Conservation (phyloP, 768 basidiomycete species). For the Phlebiopsis flavidoalba region DNA sequence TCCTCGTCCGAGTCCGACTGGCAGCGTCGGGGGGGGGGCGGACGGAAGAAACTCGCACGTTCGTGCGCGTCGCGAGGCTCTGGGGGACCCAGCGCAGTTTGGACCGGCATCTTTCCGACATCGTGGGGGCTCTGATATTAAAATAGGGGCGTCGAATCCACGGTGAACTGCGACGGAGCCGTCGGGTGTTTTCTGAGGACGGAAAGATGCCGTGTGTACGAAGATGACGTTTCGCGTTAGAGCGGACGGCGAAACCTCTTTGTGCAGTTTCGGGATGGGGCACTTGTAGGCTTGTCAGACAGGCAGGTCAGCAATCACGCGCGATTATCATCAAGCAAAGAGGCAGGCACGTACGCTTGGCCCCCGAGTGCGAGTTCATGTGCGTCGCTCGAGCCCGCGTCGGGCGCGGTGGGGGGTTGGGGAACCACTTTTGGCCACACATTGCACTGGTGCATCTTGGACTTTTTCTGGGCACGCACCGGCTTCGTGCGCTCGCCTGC, state of each 20-base stretch:
- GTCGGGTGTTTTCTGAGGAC: constrained; percentile 20
- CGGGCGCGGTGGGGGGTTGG: too few species aligned
- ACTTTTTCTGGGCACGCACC: constrained; percentile 28
- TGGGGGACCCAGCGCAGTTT: constrained; percentile 39
- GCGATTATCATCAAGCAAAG: not conserved
- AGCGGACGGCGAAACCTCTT: constrained; percentile 74
- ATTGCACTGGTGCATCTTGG: constrained; percentile 46
- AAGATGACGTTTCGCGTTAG: constrained; percentile 76
- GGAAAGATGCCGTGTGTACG: constrained; percentile 64
- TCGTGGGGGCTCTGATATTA: constrained; percentile 40
- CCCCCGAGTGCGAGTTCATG: constrained; percentile 49
- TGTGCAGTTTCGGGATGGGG: constrained; percentile 50
- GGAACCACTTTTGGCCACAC: constrained; percentile 42
- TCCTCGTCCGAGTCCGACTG: constrained; percentile 26
- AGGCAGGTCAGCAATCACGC: not conserved
- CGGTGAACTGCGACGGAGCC: constrained; percentile 27
- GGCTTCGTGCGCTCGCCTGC: constrained; percentile 10
- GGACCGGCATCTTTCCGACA: constrained; percentile 28
- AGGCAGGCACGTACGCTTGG: constrained; percentile 36
- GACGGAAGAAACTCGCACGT: constrained; percentile 27
- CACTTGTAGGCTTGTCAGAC: constrained; percentile 39
- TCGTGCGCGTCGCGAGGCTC: constrained; percentile 28
- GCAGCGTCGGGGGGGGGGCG: constrained; percentile 17
- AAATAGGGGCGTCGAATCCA: constrained; percentile 42
- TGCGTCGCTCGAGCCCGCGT: constrained; percentile 48